Percentiles rank a stretch among this genome's conserved stretches.
Conservation (phyloP, 768 basidiomycete genomes). For the Lepiota venenata region DNA sequence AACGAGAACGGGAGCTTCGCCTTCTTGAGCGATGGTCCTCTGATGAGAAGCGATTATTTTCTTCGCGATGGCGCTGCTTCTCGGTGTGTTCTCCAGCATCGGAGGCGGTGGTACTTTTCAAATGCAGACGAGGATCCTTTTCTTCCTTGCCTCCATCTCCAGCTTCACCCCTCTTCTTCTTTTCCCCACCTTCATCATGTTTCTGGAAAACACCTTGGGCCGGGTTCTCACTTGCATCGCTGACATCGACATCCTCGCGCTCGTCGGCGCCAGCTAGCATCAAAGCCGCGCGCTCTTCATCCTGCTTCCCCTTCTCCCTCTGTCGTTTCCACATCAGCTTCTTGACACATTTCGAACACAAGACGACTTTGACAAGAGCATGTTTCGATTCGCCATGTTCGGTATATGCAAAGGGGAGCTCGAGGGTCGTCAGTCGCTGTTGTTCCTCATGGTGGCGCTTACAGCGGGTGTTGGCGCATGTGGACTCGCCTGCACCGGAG, state of each 20-base stretch:
- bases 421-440: conserved; percentile 64
- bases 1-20: conserved; percentile 34
- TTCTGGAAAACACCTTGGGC: conserved; percentile 33
- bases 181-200: conserved; percentile 14
- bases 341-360: conserved; percentile 74
- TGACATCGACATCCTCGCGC: conserved; percentile 11
- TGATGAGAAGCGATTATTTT: background rate
- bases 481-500: conserved; percentile 77
- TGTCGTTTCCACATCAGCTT: conserved; percentile 87
- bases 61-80: conserved; percentile 2
- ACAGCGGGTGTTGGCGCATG: conserved; percentile 90
- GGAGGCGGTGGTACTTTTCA: background rate
- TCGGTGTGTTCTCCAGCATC: too few species aligned
- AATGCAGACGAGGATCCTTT: background rate
- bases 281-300: background rate
- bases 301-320: conserved; percentile 47
- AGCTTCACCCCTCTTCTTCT: background rate
- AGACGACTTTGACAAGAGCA: conserved; percentile 87
- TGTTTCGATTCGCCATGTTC: conserved; percentile 75
- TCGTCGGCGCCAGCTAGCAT: background rate
- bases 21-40: conserved; percentile 12
- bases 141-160: background rate
- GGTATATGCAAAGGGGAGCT: conserved; percentile 86
- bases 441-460: conserved; percentile 44
- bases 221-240: conserved; percentile 19